Base-by-base conservation (phyloP, 345 rosid species). In the Lepidium africanum region DNA sequence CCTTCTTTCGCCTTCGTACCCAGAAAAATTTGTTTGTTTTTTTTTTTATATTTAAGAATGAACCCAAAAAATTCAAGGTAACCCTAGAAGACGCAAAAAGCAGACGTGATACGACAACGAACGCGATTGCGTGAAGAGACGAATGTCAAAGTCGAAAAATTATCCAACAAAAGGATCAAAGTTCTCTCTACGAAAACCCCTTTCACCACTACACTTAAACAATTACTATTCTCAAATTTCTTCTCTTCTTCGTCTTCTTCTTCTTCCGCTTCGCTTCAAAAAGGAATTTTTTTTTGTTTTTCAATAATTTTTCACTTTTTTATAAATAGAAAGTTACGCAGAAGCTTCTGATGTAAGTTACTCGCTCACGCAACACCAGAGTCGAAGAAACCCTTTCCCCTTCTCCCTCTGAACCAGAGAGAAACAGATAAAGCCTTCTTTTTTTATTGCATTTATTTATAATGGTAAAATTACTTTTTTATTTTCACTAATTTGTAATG, bases 151-250 rank as follows among this genome's bases (percentile, higher is more conserved):
- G 60, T 53, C 50, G 69, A 47, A 32, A 72, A 53, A 68, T 49
- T 39, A 43, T 52, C 46, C 40, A 67, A 41, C 53, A 63, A 57
- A 56, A 38, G 61, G 63, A 71, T 57, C 72, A 72, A 57, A 82
- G 61, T 81, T 82, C 77, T 78, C 85, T 76, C 66, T 81, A 84
- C 84, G 83, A 81, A 84, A 86, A 79, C 80, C 67, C 41, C 61
- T 69, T 68, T 30, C 43, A 23, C 43, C 23, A 64, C 67, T 10
- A 47, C 9, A 52, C 23, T 41, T 46, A 51, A 23, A 48, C 60
- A 37, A 72, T 13, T 33, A 58, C 8, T 65, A 64, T 74, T 21
- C 69, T 41, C 48, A 45, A 21, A 7, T 33, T 51, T 17, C 12
- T 16, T 30, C 48, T 46, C 72, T 47, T 23, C 77, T 41, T 64